These are phyloP conservation scores for Aspergillus puulaauensis DNA, from an alignment of 2,329 filamentous ascomycete species.

Conservation along the genomic window DNA sequence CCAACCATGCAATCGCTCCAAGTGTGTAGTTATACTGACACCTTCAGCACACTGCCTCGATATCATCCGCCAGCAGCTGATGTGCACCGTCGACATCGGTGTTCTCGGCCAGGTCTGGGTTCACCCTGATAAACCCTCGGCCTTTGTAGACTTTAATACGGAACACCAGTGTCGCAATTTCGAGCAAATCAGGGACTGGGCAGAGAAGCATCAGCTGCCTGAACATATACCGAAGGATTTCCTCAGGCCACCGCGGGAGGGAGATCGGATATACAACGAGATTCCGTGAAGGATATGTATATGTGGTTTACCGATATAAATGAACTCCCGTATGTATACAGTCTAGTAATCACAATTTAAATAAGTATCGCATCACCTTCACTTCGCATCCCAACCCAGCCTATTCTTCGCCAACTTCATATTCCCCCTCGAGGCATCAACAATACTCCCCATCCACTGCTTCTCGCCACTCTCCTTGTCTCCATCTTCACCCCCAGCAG, in stretches of 20 bases:
- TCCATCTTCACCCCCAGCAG: too few species aligned
- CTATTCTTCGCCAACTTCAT: conserved; percentile 1
- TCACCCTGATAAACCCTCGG: conserved; percentile 42
- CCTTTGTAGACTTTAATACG: conserved; percentile 64
- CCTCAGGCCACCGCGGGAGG: not conserved
- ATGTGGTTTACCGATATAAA: too few species aligned
- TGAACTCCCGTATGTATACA: not conserved
- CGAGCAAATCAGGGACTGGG: conserved; percentile 55
- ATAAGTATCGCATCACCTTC: not conserved
- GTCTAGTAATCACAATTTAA: not conserved
- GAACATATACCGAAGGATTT: not conserved
- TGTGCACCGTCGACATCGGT: conserved; percentile 62
- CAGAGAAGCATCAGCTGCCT: conserved; percentile 52
- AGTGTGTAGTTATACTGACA: not conserved
- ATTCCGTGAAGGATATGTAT: not conserved
- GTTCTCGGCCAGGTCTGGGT: conserved; percentile 64
- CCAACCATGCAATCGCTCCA: too few species aligned
- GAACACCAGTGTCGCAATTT: conserved; percentile 60
- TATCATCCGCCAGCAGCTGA: conserved; percentile 61
- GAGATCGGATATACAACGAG: not conserved
- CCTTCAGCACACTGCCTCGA: conserved; percentile 59
- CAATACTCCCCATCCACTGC: not conserved
- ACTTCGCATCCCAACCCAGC: not conserved
- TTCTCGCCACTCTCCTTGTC: not conserved
- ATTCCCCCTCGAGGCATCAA: conserved; percentile 1